These are phyloP conservation scores for Jimgerdemannia lactiflua DNA, from an alignment of 192 early-diverging fungal species.

Conservation along the genomic window DNA sequence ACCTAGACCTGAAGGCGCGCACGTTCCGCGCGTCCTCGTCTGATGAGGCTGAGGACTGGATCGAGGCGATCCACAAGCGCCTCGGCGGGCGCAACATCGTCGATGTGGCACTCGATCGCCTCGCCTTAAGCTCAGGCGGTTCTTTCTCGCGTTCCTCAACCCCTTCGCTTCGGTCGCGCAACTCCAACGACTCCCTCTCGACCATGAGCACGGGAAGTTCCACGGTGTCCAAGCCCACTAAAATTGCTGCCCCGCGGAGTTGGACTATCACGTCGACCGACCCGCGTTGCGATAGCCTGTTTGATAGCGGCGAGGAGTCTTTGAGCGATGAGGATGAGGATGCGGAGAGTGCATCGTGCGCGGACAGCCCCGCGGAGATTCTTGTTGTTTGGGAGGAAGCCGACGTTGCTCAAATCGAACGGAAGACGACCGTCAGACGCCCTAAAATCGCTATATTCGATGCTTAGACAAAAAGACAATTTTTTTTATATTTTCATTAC, in stretches of 20 bases:
- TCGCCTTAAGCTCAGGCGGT: neutral
- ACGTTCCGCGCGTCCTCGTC: neutral
- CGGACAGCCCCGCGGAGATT: no score
- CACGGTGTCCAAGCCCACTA: no score
- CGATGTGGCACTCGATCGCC: neutral
- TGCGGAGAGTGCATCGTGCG: no score
- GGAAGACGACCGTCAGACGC: no score
- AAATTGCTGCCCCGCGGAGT: neutral
- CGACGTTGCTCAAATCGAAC: no score
- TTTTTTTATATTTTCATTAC: no score
- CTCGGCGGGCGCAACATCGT: neutral
- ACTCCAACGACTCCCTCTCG: neutral
- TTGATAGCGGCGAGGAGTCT: neutral
- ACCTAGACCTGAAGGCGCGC: neutral
- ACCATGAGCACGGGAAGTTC: neutral
- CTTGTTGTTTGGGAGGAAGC: no score
- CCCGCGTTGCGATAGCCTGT: neutral
- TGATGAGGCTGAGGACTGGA: neutral
- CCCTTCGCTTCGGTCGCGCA: neutral
- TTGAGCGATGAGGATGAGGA: no score
- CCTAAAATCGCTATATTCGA: no score
- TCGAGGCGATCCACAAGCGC: neutral
- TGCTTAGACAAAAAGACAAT: no score
- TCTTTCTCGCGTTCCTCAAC: neutral
- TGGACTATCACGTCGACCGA: neutral